Base-by-base conservation (phyloP, 306 rosid genomes). In the Acacia melanoxylon region DNA sequence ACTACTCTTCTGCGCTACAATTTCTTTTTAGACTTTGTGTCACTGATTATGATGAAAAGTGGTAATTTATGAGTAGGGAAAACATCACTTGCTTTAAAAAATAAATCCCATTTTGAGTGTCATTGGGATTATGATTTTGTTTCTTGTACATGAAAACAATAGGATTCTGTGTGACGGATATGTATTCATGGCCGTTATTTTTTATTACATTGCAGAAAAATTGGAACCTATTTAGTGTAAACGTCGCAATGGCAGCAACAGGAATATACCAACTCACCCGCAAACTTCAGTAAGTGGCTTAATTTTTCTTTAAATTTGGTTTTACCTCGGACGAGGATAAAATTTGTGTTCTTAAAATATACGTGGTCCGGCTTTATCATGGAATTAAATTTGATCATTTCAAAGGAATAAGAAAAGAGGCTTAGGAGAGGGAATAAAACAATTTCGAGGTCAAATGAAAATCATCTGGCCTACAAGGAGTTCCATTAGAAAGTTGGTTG, bases 211-310 rank as follows among this genome's bases (percentile, higher is more conserved):
- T 87, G 90, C 97, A 95, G 99, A 95, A 92, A 81, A 95, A 93
- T 82, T 95, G 98, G 99, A 95, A 95, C 81, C 94, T 95, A 40
- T 90, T 95, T 84, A 90, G 98, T 42, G 98, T 93, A 31, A 95
- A 88, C 25, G 12, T 95, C 67, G 99, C 98, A 76, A 95, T 95
- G 99, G 98, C 96, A 65, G 92, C 87, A 63, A 95, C 98, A 6
- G 98, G 99, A 77, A 20, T 93, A 70, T 95, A 93, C 88, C 99
- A 95, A 76, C 97, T 95, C 63, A 71, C 89, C 12, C 97, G 98
- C 72, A 95, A 95, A 90, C 77, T 93, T 76, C 85, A 75, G 99
- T 95, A 81, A 83, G 94, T 72, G 70, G 68, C 42, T 52, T 44
- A 37, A 62, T 27, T 44, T 29, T 48, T 40, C 41, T n/a, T n/a